Conservation (phyloP, 2,329 filamentous ascomycete genomes). For the Diaporthe sp. region DNA sequence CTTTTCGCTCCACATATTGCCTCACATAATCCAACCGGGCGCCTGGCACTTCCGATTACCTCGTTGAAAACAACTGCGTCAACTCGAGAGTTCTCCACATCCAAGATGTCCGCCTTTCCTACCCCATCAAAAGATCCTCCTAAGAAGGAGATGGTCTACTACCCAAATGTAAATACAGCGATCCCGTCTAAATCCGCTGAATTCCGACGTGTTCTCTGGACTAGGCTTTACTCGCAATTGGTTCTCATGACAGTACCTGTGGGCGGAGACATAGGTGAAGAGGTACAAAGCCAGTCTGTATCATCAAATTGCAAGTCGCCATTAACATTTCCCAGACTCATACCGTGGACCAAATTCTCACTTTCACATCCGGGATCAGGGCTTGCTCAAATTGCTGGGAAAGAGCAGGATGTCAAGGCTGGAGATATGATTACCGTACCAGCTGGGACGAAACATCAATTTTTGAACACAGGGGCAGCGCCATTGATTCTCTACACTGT, state of each 20-base stretch:
- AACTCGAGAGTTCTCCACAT: neutral
- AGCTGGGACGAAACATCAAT: slow-evolving; percentile 73
- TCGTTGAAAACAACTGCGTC: neutral
- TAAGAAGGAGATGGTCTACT: slow-evolving; percentile 68
- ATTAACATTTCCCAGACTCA: slow-evolving; percentile 49
- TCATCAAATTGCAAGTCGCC: neutral
- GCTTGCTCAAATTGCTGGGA: slow-evolving; percentile 67
- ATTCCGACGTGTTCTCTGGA: slow-evolving; percentile 71
- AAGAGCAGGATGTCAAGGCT: slow-evolving; percentile 60
- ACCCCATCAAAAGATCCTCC: slow-evolving; percentile 51
- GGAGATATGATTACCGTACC: slow-evolving; percentile 60
- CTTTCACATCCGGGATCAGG: slow-evolving; percentile 70
- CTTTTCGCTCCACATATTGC: neutral
- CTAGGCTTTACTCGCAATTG: slow-evolving; percentile 70
- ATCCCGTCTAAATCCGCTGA: slow-evolving; percentile 65
- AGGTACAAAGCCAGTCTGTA: slow-evolving; percentile 51
- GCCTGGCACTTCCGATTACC: neutral
- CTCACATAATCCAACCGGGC: too few species aligned
- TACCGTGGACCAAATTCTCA: slow-evolving; percentile 72
- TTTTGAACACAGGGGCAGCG: slow-evolving; percentile 68
- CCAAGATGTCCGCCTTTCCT: slow-evolving; percentile 43
- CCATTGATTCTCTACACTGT: slow-evolving; percentile 72
- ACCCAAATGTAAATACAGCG: slow-evolving; percentile 63
- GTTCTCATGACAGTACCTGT: slow-evolving; percentile 74
- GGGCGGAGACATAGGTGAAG: slow-evolving; percentile 73